Evolutionary conservation across 352 stramenopile genomes (phyloP), one percentile per base, ranked within the genome.

Genomic region (Phytophthora meadii): DNA sequence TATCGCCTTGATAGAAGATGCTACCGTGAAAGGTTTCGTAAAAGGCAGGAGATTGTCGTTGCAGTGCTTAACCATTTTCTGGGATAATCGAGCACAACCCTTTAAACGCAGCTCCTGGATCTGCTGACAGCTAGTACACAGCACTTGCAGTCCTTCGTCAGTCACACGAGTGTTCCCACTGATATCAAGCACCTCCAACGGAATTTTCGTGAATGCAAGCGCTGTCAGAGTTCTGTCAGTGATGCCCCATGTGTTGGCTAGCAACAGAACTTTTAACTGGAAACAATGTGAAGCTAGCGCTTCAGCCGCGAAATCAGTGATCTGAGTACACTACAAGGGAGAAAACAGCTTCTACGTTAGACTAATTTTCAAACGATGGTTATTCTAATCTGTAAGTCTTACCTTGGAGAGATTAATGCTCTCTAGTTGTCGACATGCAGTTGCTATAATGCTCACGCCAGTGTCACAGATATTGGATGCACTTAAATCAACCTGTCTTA

Each of bases 351-450:
- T 22, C 22, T 22, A 22, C 22, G 22, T 22, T 22, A 22, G 30
- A 34, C 2, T 34, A 11, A 34, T 34, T 34, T 12, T 2, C 6
- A 34, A 34, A 34, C 8, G 3, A 6, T 34, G 8, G 8, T 34
- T 6, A 19, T 42, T 11, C 36, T 42, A 42, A 7, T 14, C 12
- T 19, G 36, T 30, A 47, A 45, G 39, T 54, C 19, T 50, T 27
- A 84, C 79, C 69, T 91, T 90, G 32, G 82, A 87, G 19, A 93
- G 24, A 39, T 84, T 84, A 39, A 91, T 68, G 45, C 62, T 82
- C 36, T 78, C 54, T 4, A 93, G 37, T 36, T 72, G 49, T 7
- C 37, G 66, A 37, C 81, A 90, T 24, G 76, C 60, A 2, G 67
- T 57, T n/a, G 82, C 77, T 5, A 93, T 45, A 14, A 87, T 62